Evolutionary conservation across 805 yeast genomes (phyloP).

Genomic region (Saturnispora kantuleensis): DNA sequence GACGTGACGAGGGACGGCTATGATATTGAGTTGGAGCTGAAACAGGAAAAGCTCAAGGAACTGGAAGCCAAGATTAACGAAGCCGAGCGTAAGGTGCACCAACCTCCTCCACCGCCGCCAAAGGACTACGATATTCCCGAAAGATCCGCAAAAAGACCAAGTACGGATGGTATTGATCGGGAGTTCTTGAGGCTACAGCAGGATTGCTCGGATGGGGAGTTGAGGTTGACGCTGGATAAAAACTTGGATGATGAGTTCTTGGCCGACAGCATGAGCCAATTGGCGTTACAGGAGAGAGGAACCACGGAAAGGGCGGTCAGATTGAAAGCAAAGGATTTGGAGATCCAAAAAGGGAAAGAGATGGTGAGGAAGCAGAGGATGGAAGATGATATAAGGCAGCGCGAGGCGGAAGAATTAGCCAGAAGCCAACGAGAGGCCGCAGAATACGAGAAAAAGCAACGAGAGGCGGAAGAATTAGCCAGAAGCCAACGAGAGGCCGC

Average conservation of each 20-base stretch:
- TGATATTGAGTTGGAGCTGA: conserved; percentile 27
- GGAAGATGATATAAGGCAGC: not conserved
- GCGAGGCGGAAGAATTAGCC: not conserved
- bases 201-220: conserved; percentile 2
- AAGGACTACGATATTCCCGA: conserved; percentile 12
- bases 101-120: conserved; percentile 16
- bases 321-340: not conserved
- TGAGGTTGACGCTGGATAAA: not conserved
- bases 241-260: not conserved
- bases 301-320: not conserved
- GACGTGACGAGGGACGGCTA: conserved; percentile 32
- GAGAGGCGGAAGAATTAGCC: not conserved
- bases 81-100: conserved; percentile 22
- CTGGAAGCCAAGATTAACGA: conserved; percentile 21
- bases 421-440: not conserved
- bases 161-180: not conserved
- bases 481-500: not conserved
- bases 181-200: conserved; percentile 4
- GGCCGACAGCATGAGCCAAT: not conserved
- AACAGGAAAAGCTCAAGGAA: conserved; percentile 24
- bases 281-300: not conserved
- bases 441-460: not conserved
- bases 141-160: conserved; percentile 4
- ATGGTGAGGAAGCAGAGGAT: not conserved
- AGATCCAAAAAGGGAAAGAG: not conserved